A percentile compares a stretch with the other conserved stretches of the same genome.
These are phyloP conservation scores for Metschnikowia hibisci DNA, from an alignment of 805 yeast species.

Conservation along the genomic window DNA sequence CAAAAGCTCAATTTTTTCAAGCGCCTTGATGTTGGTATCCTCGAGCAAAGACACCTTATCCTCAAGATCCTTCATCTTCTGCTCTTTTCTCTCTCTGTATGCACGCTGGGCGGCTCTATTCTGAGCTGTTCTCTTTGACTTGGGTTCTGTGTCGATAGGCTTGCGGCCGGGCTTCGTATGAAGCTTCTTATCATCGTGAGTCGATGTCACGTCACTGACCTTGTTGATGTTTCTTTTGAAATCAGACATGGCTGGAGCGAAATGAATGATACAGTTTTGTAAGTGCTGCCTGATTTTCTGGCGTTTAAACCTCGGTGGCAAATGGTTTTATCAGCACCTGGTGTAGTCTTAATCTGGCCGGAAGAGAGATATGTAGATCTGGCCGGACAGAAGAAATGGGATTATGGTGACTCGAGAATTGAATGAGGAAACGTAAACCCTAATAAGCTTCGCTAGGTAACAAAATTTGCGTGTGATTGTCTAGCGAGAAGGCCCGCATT, in stretches of 20 bases:
- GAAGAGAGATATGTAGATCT: too few relatives aligned
- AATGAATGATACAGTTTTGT: neutral
- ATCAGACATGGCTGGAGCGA: slow-evolving; percentile 23
- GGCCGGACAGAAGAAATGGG: too few relatives aligned
- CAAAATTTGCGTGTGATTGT: too few relatives aligned
- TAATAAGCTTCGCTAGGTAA: too few relatives aligned
- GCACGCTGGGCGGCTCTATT: slow-evolving; percentile 99
- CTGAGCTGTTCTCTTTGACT: slow-evolving; percentile 89
- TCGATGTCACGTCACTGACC: slow-evolving; percentile 14
- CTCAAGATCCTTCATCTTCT: slow-evolving; percentile 80
- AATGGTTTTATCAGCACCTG: neutral
- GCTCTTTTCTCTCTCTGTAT: slow-evolving; percentile 89
- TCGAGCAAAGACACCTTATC: slow-evolving; percentile 71
- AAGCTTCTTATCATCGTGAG: slow-evolving; percentile 35
- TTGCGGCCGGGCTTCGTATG: slow-evolving; percentile 74
- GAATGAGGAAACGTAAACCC: too few relatives aligned
- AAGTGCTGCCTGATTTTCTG: neutral
- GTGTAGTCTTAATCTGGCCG: too few relatives aligned
- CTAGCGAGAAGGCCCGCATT: too few relatives aligned
- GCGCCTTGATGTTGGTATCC: slow-evolving; percentile 61
- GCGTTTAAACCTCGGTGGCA: neutral
- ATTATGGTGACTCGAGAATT: too few relatives aligned
- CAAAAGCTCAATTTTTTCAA: slow-evolving; percentile 69
- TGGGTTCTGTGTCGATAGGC: slow-evolving; percentile 74
- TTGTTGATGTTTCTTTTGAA: slow-evolving; percentile 31